Base-by-base conservation (phyloP, 2,329 filamentous ascomycete species). In the Nannizziopsis barbatae region DNA sequence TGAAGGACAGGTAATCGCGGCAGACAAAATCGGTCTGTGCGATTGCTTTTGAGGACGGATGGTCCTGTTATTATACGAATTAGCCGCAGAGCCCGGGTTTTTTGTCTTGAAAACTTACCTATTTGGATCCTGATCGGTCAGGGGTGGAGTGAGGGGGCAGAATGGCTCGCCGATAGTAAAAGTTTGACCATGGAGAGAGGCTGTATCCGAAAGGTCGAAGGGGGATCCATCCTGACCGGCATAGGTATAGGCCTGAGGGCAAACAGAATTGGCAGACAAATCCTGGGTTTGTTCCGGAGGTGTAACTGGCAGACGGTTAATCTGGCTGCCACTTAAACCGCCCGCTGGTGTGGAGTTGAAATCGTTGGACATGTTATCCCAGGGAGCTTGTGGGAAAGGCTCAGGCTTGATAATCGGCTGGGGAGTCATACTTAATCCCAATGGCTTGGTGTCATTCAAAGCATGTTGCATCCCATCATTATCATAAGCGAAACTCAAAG, bases 261-360 rank as follows among this genome's bases (percentile, higher is more conserved):
- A 67, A 44, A 65, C 59, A 40, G 66, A 67, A 52, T 64, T 63
- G 48, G 66, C 60, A 54, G 65, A 63, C 49, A 66, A 53, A 53
- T 68, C 65, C 62, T 67, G 64, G 53, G 63, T 66, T 33, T 62
- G 61, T 52, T 70, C 67, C 12, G 67, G 66, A 42, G 67, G 67
- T 47, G 66, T 69, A 47, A 67, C 64, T 15, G 67, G 66, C 18
- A 64, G 58, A n/a, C 63, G 56, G 52, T 61, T 60, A 52, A 66
- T 20, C 8, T 41, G 40, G 12, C 14, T 44, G n/a, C 32, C 31
- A 22, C 40, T 43, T 3, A 44, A 20, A 14, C 30, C 32, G 18
- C 38, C 20, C 31, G 31, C 43, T 20, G 46, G 31, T 3, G 35
- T 33, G 5, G 12, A 18, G 27, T 32, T 44, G 10, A 44, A 22